These are phyloP conservation scores for Fonsecaea multimorphosa DNA, from an alignment of 2,329 filamentous ascomycete genomes.

Conservation along the genomic window DNA sequence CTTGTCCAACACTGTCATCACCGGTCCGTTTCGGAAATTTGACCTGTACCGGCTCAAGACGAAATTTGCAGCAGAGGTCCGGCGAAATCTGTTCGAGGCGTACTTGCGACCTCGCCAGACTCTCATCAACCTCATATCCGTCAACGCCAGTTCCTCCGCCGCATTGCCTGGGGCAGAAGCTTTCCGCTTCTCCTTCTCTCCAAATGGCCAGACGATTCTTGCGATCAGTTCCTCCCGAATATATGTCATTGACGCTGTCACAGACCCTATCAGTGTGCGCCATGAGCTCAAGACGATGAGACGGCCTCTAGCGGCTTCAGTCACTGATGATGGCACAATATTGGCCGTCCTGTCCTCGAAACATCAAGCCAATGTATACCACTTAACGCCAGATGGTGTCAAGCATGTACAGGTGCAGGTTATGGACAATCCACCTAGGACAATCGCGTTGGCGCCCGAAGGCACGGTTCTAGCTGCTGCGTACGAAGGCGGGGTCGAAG, in stretches of 20 bases:
- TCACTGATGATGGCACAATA: conserved; percentile 76
- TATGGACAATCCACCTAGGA: conserved; percentile 77
- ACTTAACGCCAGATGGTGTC: conserved; percentile 68
- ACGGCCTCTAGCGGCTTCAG: conserved; percentile 75
- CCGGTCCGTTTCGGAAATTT: conserved; percentile 48
- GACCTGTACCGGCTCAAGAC: conserved; percentile 66
- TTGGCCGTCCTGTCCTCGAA: conserved; percentile 81
- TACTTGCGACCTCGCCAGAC: conserved; percentile 74
- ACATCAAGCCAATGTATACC: conserved; percentile 86
- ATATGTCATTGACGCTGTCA: conserved; percentile 74
- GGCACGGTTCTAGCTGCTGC: conserved; percentile 82
- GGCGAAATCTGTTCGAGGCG: conserved; percentile 77
- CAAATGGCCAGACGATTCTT: conserved; percentile 74
- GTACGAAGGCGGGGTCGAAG: conserved; percentile 87
- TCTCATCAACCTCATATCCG: conserved; percentile 79
- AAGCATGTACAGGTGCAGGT: conserved; percentile 75
- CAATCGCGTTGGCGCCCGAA: conserved; percentile 80
- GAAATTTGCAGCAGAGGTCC: conserved; percentile 72
- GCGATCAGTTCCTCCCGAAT: conserved; percentile 87
- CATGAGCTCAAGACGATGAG: conserved; percentile 81
- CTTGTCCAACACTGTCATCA: conserved; percentile 45
- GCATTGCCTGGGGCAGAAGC: conserved; percentile 80
- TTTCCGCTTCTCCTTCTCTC: conserved; percentile 81
- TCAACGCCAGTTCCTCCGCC: conserved; percentile 81
- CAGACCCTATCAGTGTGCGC: conserved; percentile 66